Evolutionary conservation across 495 filamentous ascomycete species (phyloP), one percentile per base, ranked within the genome.

Genomic region (Neurospora sp.): DNA sequence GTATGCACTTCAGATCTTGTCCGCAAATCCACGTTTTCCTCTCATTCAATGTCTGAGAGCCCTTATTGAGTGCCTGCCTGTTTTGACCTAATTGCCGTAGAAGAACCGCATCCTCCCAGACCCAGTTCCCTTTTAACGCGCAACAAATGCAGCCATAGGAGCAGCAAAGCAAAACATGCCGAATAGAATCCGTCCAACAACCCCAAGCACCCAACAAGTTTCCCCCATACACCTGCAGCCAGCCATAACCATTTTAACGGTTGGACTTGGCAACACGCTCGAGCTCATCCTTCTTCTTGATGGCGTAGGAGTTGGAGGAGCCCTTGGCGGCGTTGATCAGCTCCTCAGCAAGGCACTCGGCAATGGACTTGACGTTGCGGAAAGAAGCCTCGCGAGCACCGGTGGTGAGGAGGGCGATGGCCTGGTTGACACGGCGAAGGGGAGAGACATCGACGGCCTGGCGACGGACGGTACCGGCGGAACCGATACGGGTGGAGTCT

Each of bases 221-320:
- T 65, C 10, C 53, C 53, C 75, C 73, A 65, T 70, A 74, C 76
- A 79, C 78, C 47, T 80, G 76, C 74, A 75, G 79, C 79, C 76
- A 78, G 75, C 76, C 75, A 75, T 70, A 71, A 77, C 73, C 77
- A 65, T 71, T 83, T 85, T 98, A 99, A 91, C 96, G 93, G 90
- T 99, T 99, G 87, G 89, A 93, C 93, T 99, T 99, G 85, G 96
- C 96, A 82, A 99, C 96, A 92, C 96, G 96, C 91, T 99, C 96
- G 86, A 99, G 85, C 91, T 99, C 96, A 85, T 99, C 96, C 94
- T 99, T 99, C 93, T 99, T 99, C 93, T 99, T 99, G 89, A 99
- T 99, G 75, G 96, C 96, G 83, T 98, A 99, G 75, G 93, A 97
- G 93, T 99, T 99, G 86, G 92, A 95, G 90, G 92, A 94, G 78